phyloP scores from a whole-genome alignment of 2,329 filamentous ascomycete species.

The Pseudopyrenochaeta lycopersici region DNA sequence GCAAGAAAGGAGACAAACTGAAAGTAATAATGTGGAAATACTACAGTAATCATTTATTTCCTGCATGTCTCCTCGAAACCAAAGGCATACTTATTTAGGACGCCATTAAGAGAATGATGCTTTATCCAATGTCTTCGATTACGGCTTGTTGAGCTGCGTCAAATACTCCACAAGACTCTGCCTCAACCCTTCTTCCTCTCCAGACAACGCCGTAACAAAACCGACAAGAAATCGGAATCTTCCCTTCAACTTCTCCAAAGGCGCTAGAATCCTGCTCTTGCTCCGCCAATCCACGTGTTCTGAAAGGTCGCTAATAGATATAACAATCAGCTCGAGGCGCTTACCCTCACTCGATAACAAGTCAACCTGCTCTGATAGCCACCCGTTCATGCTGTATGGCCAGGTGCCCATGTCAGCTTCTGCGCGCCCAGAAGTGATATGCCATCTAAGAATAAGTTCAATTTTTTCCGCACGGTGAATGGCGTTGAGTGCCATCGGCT shows the following conservation, averaged over 20 bases:
- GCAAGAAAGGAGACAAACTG: too few species aligned
- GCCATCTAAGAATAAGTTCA: slow-evolving; percentile 11
- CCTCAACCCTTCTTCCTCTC: slow-evolving; percentile 8
- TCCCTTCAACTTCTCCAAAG: slow-evolving; percentile 12
- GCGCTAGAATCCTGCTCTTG: slow-evolving; percentile 13
- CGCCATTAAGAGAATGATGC: too few species aligned
- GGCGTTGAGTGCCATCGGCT: not conserved
- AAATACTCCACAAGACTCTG: not conserved
- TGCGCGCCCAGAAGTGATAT: not conserved
- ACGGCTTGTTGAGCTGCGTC: not conserved
- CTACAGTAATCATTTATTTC: too few species aligned
- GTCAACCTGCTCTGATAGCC: slow-evolving; percentile 12
- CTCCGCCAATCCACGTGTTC: slow-evolving; percentile 5
- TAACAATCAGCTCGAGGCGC: not conserved
- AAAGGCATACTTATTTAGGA: too few species aligned
- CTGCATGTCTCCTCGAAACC: too few species aligned
- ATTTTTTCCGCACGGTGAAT: slow-evolving; percentile 9
- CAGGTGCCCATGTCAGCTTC: not conserved
- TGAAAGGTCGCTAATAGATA: not conserved
- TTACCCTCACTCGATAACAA: slow-evolving; percentile 17
- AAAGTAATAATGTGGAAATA: too few species aligned
- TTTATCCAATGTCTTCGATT: not conserved
- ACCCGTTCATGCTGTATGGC: slow-evolving; percentile 4
- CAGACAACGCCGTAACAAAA: slow-evolving; percentile 8
- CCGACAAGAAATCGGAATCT: slow-evolving; percentile 15